Evolutionary conservation across 2,329 filamentous ascomycete genomes (phyloP), one percentile per base, ranked within the genome.

Genomic region (Claviceps cyperi): DNA sequence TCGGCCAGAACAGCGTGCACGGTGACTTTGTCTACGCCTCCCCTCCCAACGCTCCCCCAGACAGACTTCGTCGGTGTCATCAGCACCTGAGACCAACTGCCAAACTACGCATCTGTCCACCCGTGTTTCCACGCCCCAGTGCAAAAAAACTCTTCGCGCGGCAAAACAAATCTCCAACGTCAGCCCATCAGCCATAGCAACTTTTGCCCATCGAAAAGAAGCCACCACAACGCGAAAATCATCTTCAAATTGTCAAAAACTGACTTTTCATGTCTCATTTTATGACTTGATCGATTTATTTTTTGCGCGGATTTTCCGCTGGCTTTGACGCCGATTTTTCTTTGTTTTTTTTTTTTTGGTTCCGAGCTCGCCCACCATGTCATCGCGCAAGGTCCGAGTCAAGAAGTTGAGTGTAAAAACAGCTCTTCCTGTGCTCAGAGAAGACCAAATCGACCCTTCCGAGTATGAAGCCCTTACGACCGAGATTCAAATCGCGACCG

Each of bases 351-450:
- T 22, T 22, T 28, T 11, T 32, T 32, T 32, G 9, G 28, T 32
- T 32, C 28, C 57, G 62, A 59, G 60, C 62, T 60, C 59, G 65
- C 13, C 64, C 69, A 72, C 65, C 71, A 80, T 80, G 77, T 76
- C 75, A 58, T 77, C 75, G 64, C 71, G 81, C 69, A 83, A 83
- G 70, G 81, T 88, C 65, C 78, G 85, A 66, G 83, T 86, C 76
- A 85, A 88, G 73, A 97, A 97, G 76, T 80, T 96, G 69, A 92
- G 84, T 69, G 81, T 86, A 63, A 94, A 94, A 74, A 88, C 89
- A 66, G 81, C 82, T 60, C 82, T 96, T 64, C 83, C 83, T 53
- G 83, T 98, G 60, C 78, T 96, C 63, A 81, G 85, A 66, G 91
- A 97, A 71, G 78, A 88, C 68, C 86, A 97, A 65, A 84, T 97